These are phyloP conservation scores for Aureobasidium zeae DNA, from an alignment of 2,329 filamentous ascomycete genomes.

Conservation along the genomic window DNA sequence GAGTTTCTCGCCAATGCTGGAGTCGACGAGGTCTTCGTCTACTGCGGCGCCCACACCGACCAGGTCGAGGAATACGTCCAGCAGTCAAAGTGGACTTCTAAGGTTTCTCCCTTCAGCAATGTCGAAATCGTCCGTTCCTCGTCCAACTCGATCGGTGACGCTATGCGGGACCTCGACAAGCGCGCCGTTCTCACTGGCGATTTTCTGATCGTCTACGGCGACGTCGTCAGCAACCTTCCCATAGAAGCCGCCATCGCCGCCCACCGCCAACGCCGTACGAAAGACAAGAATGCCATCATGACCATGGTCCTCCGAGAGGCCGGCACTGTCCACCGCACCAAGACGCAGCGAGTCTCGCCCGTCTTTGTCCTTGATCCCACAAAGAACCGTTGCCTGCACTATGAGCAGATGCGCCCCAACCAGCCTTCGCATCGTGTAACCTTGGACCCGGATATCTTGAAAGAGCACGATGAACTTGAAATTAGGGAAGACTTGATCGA, in stretches of 20 bases:
- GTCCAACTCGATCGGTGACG: conserved; percentile 81
- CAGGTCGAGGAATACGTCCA: conserved; percentile 80
- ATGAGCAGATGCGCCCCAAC: conserved; percentile 75
- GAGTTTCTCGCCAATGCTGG: conserved; percentile 93
- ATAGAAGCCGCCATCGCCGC: conserved; percentile 70
- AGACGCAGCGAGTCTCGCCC: conserved; percentile 62
- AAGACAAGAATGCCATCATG: conserved; percentile 94
- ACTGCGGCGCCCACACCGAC: conserved; percentile 78
- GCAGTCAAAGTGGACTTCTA: conserved; percentile 63
- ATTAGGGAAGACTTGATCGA: conserved; percentile 83
- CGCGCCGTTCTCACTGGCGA: conserved; percentile 78
- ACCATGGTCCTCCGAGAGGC: conserved; percentile 82
- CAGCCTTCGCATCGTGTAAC: conserved; percentile 56
- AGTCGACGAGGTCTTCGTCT: conserved; percentile 89
- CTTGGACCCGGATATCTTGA: conserved; percentile 71
- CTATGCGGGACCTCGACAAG: conserved; percentile 85
- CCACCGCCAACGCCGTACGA: conserved; percentile 70
- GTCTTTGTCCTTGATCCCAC: conserved; percentile 79
- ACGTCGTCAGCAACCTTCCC: conserved; percentile 80
- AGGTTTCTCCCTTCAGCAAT: conserved; percentile 69
- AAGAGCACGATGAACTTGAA: conserved; percentile 65
- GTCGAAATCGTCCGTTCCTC: conserved; percentile 81
- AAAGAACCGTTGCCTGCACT: conserved; percentile 77
- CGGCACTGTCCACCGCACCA: conserved; percentile 65
- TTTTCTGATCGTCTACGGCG: conserved; percentile 86